Conservation (phyloP, 2,329 filamentous ascomycete species). For the Stachybotrys elegans region DNA sequence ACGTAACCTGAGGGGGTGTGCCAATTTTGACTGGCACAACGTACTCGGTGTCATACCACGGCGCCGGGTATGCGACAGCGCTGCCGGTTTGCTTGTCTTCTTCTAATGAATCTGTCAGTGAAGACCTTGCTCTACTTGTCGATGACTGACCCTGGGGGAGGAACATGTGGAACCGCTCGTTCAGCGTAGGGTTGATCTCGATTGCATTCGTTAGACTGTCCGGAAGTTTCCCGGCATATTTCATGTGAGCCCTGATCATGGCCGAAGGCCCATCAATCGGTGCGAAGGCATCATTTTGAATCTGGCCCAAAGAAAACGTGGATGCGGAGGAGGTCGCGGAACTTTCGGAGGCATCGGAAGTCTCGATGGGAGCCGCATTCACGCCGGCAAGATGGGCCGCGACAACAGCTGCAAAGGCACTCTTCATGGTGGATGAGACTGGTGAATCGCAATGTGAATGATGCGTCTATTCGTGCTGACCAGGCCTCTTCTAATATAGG, state of each 20-base stretch:
- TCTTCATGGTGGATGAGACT: slow-evolving; percentile 10
- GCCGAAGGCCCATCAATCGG: slow-evolving; percentile 24
- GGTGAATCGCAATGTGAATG: too few species aligned
- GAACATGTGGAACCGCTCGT: slow-evolving; percentile 14
- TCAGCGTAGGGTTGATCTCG: slow-evolving; percentile 15
- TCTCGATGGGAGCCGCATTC: too few species aligned
- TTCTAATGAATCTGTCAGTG: background rate
- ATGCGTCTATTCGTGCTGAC: too few species aligned
- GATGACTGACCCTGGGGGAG: background rate
- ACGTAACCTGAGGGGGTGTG: slow-evolving; percentile 47
- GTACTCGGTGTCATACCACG: slow-evolving; percentile 49
- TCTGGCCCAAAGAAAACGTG: slow-evolving; percentile 23
- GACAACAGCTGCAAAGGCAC: background rate
- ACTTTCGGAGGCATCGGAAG: too few species aligned
- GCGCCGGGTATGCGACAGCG: slow-evolving; percentile 19
- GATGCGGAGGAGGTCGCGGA: too few species aligned
- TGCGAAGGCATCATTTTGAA: slow-evolving; percentile 27
- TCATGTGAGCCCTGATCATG: slow-evolving; percentile 27
- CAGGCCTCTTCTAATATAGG: too few species aligned
- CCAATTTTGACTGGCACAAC: slow-evolving; percentile 60
- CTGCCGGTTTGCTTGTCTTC: slow-evolving; percentile 13
- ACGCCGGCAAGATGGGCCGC: slow-evolving; percentile 5
- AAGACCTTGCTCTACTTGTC: background rate
- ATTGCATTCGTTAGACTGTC: slow-evolving; percentile 17
- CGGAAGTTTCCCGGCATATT: slow-evolving; percentile 29